Base-by-base conservation (phyloP, 805 yeast genomes). In the Torulaspora delbrueckii region DNA sequence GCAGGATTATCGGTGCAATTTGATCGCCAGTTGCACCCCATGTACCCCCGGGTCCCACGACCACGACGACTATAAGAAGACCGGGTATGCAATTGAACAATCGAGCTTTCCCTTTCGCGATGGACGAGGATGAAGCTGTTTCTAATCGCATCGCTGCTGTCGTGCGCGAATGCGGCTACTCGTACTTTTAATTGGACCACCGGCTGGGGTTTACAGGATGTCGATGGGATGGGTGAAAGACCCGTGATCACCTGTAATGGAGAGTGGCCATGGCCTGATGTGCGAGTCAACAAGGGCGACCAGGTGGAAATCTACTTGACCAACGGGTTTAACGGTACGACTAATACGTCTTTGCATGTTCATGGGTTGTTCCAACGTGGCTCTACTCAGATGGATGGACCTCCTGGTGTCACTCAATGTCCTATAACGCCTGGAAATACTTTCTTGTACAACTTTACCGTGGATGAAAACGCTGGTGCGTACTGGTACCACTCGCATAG, bases 401-500 rank as follows among this genome's bases (percentile, higher is more conserved):
- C 96, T 12, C 85, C 84, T 58, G 72, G 78, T 78, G 74, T 91
- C 37, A 79, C 86, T 28, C 97, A 91, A 69, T 93, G 98, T 75
- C 95, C 96, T 24, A 82, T 88, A 54, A 81, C 86, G n/a, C 84
- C 95, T 5, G 85, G 85, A 44, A 77, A 78, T 50, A 76, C 85
- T 14, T 73, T 79, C 68, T 67, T 82, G 52, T 93, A 93, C 74
- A 89, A 91, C 73, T 93, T 93, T 68, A 84, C 96, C 23, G 87
- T 89, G 50, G 78, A 77, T 40, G 66, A 64, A 49, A 96, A 93
- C 69, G 79, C 74, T 47, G 99, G 99, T 59, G 78, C 96, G 14
- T 93, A 74, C 75, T 93, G 99, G 99, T 93, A 91, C 74, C 99
- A 93, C 68, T 87, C 98, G 25, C 99, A 93, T 70, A 80, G 90